phyloP scores from a whole-genome alignment of 495 filamentous ascomycete genomes.

The Tuber melanosporum region DNA sequence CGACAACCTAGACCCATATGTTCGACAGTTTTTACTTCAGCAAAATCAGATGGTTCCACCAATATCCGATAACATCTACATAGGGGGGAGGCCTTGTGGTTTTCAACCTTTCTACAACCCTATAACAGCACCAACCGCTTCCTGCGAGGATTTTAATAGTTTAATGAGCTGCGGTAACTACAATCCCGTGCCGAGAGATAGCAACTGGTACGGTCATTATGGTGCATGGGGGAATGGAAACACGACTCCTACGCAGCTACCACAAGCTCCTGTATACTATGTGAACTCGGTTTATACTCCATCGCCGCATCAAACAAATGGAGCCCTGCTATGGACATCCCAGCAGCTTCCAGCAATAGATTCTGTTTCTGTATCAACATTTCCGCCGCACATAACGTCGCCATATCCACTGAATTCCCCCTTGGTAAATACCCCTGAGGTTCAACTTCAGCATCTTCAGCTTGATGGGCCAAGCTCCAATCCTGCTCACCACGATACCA shows the following conservation, averaged over 20 bases:
- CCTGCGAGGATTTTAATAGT: conserved; percentile 37
- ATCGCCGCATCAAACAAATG: conserved; percentile 27
- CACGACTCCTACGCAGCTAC: conserved; percentile 29
- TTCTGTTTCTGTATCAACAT: conserved; percentile 25
- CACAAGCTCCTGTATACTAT: conserved; percentile 33
- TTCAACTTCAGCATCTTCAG: conserved; percentile 45
- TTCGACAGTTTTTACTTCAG: conserved; percentile 50
- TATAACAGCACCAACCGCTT: conserved; percentile 38
- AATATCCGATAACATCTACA: conserved; percentile 29
- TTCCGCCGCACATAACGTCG: conserved; percentile 28
- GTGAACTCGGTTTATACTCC: conserved; percentile 28
- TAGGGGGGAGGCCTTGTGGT: conserved; percentile 23
- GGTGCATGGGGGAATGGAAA: conserved; percentile 33
- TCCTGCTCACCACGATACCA: conserved; percentile 37
- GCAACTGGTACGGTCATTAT: conserved; percentile 38
- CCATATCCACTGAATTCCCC: conserved; percentile 30
- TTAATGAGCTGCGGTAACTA: conserved; percentile 35
- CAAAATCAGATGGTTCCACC: conserved; percentile 36
- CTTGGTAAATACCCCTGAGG: conserved; percentile 40
- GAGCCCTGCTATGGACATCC: conserved; percentile 24
- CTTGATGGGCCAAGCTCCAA: conserved; percentile 37
- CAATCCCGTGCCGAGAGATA: conserved; percentile 35
- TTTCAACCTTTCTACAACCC: conserved; percentile 40
- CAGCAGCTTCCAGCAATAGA: conserved; percentile 36
- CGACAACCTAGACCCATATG: conserved; percentile 67